A percentile compares a stretch with the other conserved stretches of the same genome.
Conservation (phyloP, 768 basidiomycete genomes). For the Melanogaster broomeanus region DNA sequence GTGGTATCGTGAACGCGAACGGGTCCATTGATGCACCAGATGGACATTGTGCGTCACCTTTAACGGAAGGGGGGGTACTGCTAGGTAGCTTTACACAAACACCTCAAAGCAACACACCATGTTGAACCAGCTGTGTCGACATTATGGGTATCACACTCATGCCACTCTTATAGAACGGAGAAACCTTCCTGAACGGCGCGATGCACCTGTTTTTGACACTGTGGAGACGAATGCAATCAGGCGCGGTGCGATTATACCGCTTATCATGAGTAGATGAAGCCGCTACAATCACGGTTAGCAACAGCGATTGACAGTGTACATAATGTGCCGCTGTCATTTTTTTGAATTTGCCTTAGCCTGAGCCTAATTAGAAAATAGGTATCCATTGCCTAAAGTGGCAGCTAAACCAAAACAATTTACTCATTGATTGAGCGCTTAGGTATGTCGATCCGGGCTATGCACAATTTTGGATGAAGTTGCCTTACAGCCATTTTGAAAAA, state of each 20-base stretch:
- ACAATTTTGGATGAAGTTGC: no score
- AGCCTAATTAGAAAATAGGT: no score
- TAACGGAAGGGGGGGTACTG: neutral
- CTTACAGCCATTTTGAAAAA: no score
- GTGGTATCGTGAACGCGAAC: conserved; percentile 42
- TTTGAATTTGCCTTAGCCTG: no score
- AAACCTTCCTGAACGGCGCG: conserved; percentile 36
- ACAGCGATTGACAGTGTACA: no score
- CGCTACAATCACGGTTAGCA: conserved; percentile 8
- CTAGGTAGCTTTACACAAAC: neutral
- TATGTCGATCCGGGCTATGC: no score
- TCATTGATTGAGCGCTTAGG: no score
- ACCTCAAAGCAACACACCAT: conserved; percentile 14
- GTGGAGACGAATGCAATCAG: conserved; percentile 43
- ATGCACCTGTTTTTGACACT: conserved; percentile 32
- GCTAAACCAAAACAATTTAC: no score
- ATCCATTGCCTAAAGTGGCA: no score
- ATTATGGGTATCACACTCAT: neutral
- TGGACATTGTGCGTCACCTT: conserved; percentile 34
- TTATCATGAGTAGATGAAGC: conserved; percentile 36
- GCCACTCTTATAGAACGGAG: neutral
- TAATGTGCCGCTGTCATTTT: no score
- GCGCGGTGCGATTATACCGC: no score
- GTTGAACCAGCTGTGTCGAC: conserved; percentile 23
- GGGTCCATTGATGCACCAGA: conserved; percentile 25